Evolutionary conservation across 805 yeast genomes (phyloP), one percentile per base, ranked within the genome.

Genomic region (Cyberlindnera suaveolens): DNA sequence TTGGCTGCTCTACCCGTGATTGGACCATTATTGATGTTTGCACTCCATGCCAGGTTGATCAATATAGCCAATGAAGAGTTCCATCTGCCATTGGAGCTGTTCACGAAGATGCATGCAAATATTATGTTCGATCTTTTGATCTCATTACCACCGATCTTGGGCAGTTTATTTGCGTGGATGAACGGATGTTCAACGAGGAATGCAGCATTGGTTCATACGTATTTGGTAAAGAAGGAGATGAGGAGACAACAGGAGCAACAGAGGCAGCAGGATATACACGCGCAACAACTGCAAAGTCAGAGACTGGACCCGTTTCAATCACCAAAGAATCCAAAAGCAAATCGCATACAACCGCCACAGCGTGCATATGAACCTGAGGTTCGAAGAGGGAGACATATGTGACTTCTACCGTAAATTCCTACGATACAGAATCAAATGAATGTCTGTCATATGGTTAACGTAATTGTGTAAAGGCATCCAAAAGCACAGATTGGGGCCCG

Each of bases 101-200:
- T 77, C 40, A 80, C 86, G 5, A 79, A 85, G 54, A 71, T 91
- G 77, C 80, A 85, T 45, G 82, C 82, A 14, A 85, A 90, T 56
- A 85, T 89, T 33, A 56, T 77, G 11, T 61, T 87, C 45, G 97
- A 91, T 60, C 68, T 90, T 27, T 52, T 85, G 33, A 77, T 90
- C 32, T 73, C 90, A 3, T 66, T 91, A 30, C 82, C 91, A 0
- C 98, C 98, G 0, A 51, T 89, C 4, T 61, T 91, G 30, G 98
- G 98, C 1, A 70, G 80, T 3, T 64, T 89, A 31, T 74, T 89
- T 42, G 67, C 85, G 11, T 90, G 96, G 91, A 46, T 90, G 61
- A 77, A 87, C 57, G 85, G 81, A 2, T 85, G 96, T 58, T 85
- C 95, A 7, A 86, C 96, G 0, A 70, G 96, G 55, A 90, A 91